phyloP scores from a whole-genome alignment of 495 filamentous ascomycete genomes.

The Penicillium waksmanii region DNA sequence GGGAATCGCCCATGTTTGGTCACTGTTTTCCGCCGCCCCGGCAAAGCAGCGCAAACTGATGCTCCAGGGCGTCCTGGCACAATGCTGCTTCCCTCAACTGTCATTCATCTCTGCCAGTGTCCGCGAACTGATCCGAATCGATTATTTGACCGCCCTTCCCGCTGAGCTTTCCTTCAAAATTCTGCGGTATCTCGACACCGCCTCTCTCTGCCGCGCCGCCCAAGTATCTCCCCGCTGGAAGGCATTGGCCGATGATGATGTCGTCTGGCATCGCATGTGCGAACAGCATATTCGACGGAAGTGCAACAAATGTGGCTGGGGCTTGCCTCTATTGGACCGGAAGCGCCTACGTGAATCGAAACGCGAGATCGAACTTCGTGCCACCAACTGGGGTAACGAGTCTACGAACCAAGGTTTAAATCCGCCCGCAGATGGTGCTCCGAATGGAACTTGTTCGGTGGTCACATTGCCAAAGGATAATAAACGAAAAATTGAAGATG shows the following conservation, averaged over 20 bases:
- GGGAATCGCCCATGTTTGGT: constrained; percentile 94
- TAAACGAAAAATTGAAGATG: constrained; percentile 43
- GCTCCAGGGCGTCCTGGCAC: constrained; percentile 89
- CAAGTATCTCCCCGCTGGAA: constrained; percentile 93
- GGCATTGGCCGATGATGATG: constrained; percentile 87
- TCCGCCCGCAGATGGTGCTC: constrained; percentile 21
- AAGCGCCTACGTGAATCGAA: constrained; percentile 88
- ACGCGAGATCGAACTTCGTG: constrained; percentile 77
- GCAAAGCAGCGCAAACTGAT: constrained; percentile 92
- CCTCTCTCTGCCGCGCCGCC: constrained; percentile 94
- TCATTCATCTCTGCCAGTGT: constrained; percentile 87
- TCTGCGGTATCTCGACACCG: constrained; percentile 88
- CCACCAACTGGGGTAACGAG: constrained; percentile 52
- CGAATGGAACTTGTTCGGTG: constrained; percentile 23
- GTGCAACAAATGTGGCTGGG: constrained; percentile 97
- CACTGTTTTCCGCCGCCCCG: constrained; percentile 93
- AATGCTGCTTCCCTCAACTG: constrained; percentile 97
- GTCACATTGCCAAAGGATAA: constrained; percentile 29
- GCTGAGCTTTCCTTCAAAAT: constrained; percentile 93
- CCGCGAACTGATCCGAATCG: constrained; percentile 90
- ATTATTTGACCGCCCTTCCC: constrained; percentile 87
- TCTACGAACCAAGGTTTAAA: constrained; percentile 31
- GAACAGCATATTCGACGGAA: constrained; percentile 97
- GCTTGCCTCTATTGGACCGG: constrained; percentile 83
- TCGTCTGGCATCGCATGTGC: constrained; percentile 99